Evolutionary conservation across 2,329 filamentous ascomycete genomes (phyloP).

Genomic region (Xylaria sp.): DNA sequence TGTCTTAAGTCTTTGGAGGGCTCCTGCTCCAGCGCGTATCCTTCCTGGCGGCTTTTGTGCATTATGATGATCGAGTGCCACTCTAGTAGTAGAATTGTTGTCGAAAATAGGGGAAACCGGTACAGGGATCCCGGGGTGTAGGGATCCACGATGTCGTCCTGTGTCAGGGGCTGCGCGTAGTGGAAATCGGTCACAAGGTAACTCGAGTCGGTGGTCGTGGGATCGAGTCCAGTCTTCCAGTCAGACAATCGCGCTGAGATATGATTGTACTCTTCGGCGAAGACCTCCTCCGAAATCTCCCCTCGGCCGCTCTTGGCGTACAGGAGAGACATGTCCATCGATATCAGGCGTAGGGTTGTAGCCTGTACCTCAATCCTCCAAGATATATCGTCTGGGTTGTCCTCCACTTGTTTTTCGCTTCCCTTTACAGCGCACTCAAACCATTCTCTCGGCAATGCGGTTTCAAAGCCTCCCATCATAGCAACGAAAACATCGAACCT

Average conservation of each 20-base stretch:
- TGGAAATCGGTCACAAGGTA: slow-evolving; percentile 74
- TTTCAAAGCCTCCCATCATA: slow-evolving; percentile 82
- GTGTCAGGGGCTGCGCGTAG: slow-evolving; percentile 61
- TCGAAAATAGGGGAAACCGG: slow-evolving; percentile 74
- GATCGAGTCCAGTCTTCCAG: slow-evolving; percentile 69
- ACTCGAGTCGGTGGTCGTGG: slow-evolving; percentile 68
- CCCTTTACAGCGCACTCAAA: slow-evolving; percentile 73
- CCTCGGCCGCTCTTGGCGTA: slow-evolving; percentile 75
- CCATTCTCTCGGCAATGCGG: slow-evolving; percentile 81
- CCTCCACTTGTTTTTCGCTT: slow-evolving; percentile 67
- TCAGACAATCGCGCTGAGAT: slow-evolving; percentile 61
- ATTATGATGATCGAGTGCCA: slow-evolving; percentile 83
- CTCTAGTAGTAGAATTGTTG: slow-evolving; percentile 80
- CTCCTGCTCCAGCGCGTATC: slow-evolving; percentile 63
- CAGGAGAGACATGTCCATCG: slow-evolving; percentile 82
- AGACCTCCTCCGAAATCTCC: slow-evolving; percentile 72
- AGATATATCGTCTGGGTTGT: slow-evolving; percentile 70
- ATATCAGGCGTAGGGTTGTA: slow-evolving; percentile 75
- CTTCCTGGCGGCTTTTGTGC: slow-evolving; percentile 77
- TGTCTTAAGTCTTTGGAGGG: slow-evolving; percentile 65
- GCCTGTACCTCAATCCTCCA: slow-evolving; percentile 76
- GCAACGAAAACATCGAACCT: slow-evolving; percentile 89
- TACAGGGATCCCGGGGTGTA: slow-evolving; percentile 77
- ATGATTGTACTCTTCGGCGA: slow-evolving; percentile 68
- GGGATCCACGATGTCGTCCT: slow-evolving; percentile 78